Percentiles rank a stretch among this genome's conserved stretches.
phyloP scores from a whole-genome alignment of 257 asterid species.

The Coffea eugenioides region DNA sequence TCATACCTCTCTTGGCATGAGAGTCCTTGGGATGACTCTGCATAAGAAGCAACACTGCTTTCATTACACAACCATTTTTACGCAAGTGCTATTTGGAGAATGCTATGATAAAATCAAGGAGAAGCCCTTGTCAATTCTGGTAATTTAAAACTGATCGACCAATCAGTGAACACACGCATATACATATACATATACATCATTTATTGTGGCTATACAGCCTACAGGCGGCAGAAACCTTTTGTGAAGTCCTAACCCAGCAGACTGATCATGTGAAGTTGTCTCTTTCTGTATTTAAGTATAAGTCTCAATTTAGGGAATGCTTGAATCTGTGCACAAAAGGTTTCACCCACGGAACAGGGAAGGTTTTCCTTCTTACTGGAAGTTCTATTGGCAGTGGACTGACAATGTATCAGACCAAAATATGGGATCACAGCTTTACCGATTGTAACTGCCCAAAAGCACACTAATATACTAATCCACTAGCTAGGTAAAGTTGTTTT shows the following conservation, averaged over 20 bases:
- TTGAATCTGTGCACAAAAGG: conserved; percentile 22
- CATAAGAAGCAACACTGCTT: conserved; percentile 13
- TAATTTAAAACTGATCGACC: background rate
- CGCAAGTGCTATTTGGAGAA: background rate
- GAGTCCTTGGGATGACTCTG: conserved; percentile 91
- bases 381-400: conserved; percentile 1
- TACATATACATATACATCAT: too few relatives aligned
- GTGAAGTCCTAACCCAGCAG: background rate
- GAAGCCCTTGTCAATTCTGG: background rate
- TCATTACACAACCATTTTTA: background rate
- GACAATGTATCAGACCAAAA: conserved; percentile 15
- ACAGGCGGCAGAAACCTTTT: background rate
- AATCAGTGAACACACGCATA: too few relatives aligned
- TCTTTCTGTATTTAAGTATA: background rate
- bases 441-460: conserved; percentile 13
- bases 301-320: conserved; percentile 6
- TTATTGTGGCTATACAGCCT: background rate
- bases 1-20: conserved; percentile 89
- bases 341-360: background rate
- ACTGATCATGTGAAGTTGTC: conserved; percentile 4
- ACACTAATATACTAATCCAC: background rate
- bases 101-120: background rate
- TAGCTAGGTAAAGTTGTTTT: conserved; percentile 4
- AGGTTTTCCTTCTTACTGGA: conserved; percentile 3
- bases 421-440: conserved; percentile 11